Base-by-base conservation (phyloP, 2,329 filamentous ascomycete species). In the Aspergillus flavus region DNA sequence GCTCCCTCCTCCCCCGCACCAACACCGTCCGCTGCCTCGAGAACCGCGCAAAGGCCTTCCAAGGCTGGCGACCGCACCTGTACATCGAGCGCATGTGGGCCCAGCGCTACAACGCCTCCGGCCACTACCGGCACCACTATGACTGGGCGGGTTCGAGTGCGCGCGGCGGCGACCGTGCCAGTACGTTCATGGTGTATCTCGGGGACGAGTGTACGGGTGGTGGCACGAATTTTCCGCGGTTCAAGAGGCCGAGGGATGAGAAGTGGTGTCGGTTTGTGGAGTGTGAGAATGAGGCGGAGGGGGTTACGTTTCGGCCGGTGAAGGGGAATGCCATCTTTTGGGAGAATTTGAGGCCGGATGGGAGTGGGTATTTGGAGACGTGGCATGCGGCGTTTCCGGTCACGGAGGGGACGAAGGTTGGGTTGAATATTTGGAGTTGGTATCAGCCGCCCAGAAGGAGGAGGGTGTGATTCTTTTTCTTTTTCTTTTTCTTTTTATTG, bases 391-490 rank as follows among this genome's bases (percentile, higher is more conserved):
- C 85, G 6, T 77, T 87, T 70, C 86, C 86, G 10, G 86, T 89
- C 0, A 74, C 75, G 56, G 78, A 74, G 46, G 87, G 87, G 2
- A 79, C 76, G 43, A 89, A 89, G 77, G 81, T 88, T 61, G 87
- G 86, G 0, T 73, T 89, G 75, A 89, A 89, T 75, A 87, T 89
- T 64, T 89, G 87, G 87, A 87, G 84, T 74, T 88, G 86, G 86
- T 84, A 83, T 72, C 84, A 86, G 74, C 75, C 74, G 58, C 72
- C 73, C 32, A 64, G 57, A 60, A 62, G 69, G 63, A 66, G 62
- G 62, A 59, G 28, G 28, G 45, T 16, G 10, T 48, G 45, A 48
- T 23, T 3, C 61, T 48, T 23, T 12, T 36, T 36, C 1, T 36
- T 16, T 16, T 41, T 41, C 2, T 41, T 41, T 19, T 39, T 39